These are phyloP conservation scores for Lipomyces chichibuensis DNA, from an alignment of 805 yeast genomes.

Conservation along the genomic window DNA sequence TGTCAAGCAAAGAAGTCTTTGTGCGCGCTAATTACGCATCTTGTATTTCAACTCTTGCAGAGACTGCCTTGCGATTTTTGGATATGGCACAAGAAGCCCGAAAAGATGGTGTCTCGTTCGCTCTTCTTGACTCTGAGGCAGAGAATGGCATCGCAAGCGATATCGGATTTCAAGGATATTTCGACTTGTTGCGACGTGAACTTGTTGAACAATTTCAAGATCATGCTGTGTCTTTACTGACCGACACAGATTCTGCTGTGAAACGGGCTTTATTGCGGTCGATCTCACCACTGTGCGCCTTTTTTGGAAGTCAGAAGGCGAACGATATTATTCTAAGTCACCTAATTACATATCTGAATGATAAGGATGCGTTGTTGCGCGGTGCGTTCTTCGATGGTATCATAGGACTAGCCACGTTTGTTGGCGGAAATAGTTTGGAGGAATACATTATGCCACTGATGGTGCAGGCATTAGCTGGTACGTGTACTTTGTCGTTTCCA, in stretches of 20 bases:
- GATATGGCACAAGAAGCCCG: slow-evolving; percentile 56
- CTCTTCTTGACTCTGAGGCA: slow-evolving; percentile 50
- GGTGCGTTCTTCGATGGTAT: slow-evolving; percentile 72
- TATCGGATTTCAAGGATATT: slow-evolving; percentile 34
- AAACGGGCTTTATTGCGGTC: slow-evolving; percentile 69
- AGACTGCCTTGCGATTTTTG: slow-evolving; percentile 63
- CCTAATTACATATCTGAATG: slow-evolving; percentile 87
- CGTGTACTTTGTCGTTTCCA: neutral
- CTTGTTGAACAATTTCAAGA: slow-evolving; percentile 63
- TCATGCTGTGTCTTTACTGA: slow-evolving; percentile 64
- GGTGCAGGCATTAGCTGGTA: slow-evolving; percentile 73
- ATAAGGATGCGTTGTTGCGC: slow-evolving; percentile 66
- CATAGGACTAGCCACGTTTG: slow-evolving; percentile 71
- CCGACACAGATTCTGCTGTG: slow-evolving; percentile 69
- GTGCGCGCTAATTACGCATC: slow-evolving; percentile 71
- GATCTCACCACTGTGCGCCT: slow-evolving; percentile 75
- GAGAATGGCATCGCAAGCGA: slow-evolving; percentile 46
- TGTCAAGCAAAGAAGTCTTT: slow-evolving; percentile 49
- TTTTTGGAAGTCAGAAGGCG: slow-evolving; percentile 83
- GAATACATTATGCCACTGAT: slow-evolving; percentile 85
- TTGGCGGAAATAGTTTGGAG: slow-evolving; percentile 81
- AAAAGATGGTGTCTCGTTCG: slow-evolving; percentile 37
- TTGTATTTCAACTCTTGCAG: slow-evolving; percentile 73
- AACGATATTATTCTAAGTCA: slow-evolving; percentile 89
- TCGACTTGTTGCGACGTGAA: slow-evolving; percentile 48